Conservation (phyloP, 1,139 yeast species). For the Suzukiozyma palmioleophila region DNA sequence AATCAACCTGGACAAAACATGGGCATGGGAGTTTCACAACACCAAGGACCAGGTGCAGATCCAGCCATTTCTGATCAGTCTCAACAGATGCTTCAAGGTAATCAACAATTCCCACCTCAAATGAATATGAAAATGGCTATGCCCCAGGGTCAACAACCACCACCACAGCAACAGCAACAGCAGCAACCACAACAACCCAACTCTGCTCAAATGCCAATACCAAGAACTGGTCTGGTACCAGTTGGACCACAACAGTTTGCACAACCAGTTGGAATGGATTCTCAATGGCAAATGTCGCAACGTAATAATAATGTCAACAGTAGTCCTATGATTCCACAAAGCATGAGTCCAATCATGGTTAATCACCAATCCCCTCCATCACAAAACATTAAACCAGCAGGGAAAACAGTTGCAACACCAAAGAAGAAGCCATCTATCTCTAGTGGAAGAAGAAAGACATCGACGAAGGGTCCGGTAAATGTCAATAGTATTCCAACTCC, state of each 20-base stretch:
- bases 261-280: neutral
- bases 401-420: slow-evolving; percentile 13
- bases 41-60: neutral
- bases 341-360: slow-evolving; percentile 4
- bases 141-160: neutral
- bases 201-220: slow-evolving; percentile 5
- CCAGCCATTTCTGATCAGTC: slow-evolving; percentile 2
- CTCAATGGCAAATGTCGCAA: slow-evolving; percentile 1
- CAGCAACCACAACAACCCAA: slow-evolving; percentile 10
- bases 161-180: slow-evolving; percentile 6
- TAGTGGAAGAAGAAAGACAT: slow-evolving; percentile 23
- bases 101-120: slow-evolving; percentile 4
- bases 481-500: slow-evolving; percentile 28
- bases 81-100: slow-evolving; percentile 5
- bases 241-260: slow-evolving; percentile 1
- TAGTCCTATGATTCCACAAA: slow-evolving; percentile 4
- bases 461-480: slow-evolving; percentile 21
- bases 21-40: slow-evolving; percentile 5
- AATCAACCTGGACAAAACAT: slow-evolving; percentile 5
- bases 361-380: slow-evolving; percentile 10
- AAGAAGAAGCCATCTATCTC: slow-evolving; percentile 13
- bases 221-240: neutral
- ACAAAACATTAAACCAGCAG: slow-evolving; percentile 11
- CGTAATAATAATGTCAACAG: slow-evolving; percentile 3
- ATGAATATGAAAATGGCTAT: slow-evolving; percentile 1